phyloP scores from a whole-genome alignment of 148 eudicot species.

The Rhododendron ovatum region DNA sequence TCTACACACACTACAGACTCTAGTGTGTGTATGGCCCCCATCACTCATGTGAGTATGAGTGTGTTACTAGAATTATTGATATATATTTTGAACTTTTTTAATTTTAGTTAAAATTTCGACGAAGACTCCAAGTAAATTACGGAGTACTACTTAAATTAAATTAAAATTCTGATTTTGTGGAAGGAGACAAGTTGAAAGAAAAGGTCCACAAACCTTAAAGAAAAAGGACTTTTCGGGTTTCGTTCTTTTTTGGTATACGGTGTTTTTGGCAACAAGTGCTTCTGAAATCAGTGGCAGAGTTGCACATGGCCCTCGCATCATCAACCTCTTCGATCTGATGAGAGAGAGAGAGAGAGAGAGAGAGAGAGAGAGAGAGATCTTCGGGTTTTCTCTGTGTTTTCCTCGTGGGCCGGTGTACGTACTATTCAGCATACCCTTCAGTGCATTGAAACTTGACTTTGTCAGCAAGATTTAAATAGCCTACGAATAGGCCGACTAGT shows the following conservation, averaged over 20 bases:
- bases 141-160: too few species aligned
- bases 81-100: too few species aligned
- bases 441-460: neutral
- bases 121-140: too few species aligned
- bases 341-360: neutral
- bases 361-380: neutral
- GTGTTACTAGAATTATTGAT: too few species aligned
- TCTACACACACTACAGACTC: too few species aligned
- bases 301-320: neutral
- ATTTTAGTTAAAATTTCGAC: neutral
- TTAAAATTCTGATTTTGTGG: too few species aligned
- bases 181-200: too few species aligned
- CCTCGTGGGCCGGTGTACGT: neutral
- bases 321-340: neutral
- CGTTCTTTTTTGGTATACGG: neutral
- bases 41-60: too few species aligned
- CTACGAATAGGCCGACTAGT: too few species aligned
- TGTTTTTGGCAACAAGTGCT: neutral
- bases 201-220: too few species aligned
- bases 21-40: too few species aligned
- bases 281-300: neutral
- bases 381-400: neutral
- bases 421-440: neutral
- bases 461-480: neutral
- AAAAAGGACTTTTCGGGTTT: too few species aligned